Evolutionary conservation across 2,329 filamentous ascomycete species (phyloP).

Genomic region (Ceratocystis ficicola): DNA sequence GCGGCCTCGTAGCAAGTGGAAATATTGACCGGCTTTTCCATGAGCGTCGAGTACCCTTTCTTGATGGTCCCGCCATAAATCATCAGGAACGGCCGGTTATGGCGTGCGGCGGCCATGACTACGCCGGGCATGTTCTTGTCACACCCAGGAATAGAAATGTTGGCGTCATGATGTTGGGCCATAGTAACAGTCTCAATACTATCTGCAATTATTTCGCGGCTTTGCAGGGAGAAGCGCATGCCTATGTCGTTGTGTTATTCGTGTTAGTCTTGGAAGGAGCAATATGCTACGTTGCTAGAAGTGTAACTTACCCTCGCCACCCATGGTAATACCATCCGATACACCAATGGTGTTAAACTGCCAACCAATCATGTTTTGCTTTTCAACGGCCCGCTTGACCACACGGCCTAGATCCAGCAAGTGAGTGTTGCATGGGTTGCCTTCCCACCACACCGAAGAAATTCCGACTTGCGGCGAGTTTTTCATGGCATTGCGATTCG

Average conservation of each 20-base stretch:
- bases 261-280: background rate
- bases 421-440: conserved; percentile 64
- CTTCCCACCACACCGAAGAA: conserved; percentile 93
- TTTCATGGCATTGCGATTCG: conserved; percentile 73
- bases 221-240: conserved; percentile 88
- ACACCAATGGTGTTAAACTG: conserved; percentile 87
- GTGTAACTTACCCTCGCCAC: conserved; percentile 57
- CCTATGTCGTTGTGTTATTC: conserved; percentile 37
- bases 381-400: conserved; percentile 68
- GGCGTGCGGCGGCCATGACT: conserved; percentile 78
- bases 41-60: conserved; percentile 67
- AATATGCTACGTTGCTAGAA: background rate
- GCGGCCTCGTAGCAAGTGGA: conserved; percentile 78
- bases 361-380: conserved; percentile 83
- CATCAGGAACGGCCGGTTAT: conserved; percentile 89
- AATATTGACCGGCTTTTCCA: conserved; percentile 74
- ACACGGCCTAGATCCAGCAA: conserved; percentile 67
- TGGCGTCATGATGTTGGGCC: conserved; percentile 84
- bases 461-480: conserved; percentile 82
- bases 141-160: conserved; percentile 84
- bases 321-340: conserved; percentile 91
- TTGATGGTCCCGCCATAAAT: conserved; percentile 88
- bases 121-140: conserved; percentile 98
- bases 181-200: conserved; percentile 88
- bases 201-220: conserved; percentile 84